Percentiles rank a stretch among this genome's conserved stretches.
These are phyloP conservation scores for Ramularia endophylla DNA, from an alignment of 2,329 filamentous ascomycete species.

Conservation along the genomic window DNA sequence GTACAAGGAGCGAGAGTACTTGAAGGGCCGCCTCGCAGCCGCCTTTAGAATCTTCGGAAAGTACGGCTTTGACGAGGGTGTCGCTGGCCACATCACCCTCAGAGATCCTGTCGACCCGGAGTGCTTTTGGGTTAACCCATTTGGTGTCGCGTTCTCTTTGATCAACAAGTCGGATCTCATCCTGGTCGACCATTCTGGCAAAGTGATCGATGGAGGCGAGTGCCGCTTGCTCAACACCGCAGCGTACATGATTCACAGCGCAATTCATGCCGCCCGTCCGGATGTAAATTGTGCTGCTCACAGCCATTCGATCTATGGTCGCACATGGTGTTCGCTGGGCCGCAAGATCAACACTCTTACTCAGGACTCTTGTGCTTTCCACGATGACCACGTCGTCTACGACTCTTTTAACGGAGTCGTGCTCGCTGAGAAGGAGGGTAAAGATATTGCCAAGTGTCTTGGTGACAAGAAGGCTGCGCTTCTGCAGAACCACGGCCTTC, in stretches of 20 bases:
- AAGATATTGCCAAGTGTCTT: conserved; percentile 37
- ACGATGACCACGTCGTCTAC: conserved; percentile 37
- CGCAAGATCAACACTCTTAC: conserved; percentile 40
- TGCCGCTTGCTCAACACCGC: conserved; percentile 38
- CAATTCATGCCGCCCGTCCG: conserved; percentile 37
- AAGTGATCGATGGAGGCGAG: conserved; percentile 38
- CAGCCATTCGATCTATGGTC: conserved; percentile 40
- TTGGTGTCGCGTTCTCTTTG: conserved; percentile 37
- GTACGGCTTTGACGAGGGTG: conserved; percentile 36
- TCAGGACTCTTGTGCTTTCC: conserved; percentile 41
- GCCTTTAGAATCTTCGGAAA: conserved; percentile 42
- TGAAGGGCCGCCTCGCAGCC: conserved; percentile 40
- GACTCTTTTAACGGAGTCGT: conserved; percentile 44
- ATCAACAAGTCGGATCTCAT: conserved; percentile 44
- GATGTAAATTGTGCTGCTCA: conserved; percentile 43
- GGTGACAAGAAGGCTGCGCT: conserved; percentile 38
- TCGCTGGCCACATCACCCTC: conserved; percentile 38
- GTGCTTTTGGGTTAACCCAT: conserved; percentile 35
- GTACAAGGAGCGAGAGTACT: conserved; percentile 36
- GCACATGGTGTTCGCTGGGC: conserved; percentile 40
- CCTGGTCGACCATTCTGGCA: conserved; percentile 38
- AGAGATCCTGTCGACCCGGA: conserved; percentile 31
- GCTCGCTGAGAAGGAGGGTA: conserved; percentile 40
- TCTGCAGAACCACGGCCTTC: conserved; percentile 41
- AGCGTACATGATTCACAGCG: conserved; percentile 43